Base-by-base conservation (phyloP, 2,329 filamentous ascomycete species). In the Microdochium trichocladiopsis region DNA sequence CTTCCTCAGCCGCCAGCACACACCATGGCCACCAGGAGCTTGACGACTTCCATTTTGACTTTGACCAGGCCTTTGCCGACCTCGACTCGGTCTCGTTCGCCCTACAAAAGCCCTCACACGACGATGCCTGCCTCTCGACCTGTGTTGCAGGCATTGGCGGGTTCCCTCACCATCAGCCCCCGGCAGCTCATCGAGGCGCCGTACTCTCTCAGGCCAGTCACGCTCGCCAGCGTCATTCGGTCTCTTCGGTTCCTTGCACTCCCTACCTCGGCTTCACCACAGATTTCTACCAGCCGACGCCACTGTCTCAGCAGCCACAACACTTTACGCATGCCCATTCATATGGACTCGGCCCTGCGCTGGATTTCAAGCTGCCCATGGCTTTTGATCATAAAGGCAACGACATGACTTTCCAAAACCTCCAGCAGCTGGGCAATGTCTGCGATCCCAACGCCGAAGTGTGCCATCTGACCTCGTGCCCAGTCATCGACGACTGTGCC, bases 401-500 rank as follows among this genome's bases (percentile, higher is more conserved):
- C 41, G 5, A 21, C 21, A 23, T 45, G 41, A 8, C n/a, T 4
- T 45, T 45, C 41, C n/a, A 45, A 12, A 45, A 21, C 12, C 6
- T 45, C 16, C 41, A 45, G 18, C 41, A 45, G 21, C 12, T 45
- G 21, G 41, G 41, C 12, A 21, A 22, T 22, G 18, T 18, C 41
- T 45, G 41, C 12, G 41, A 45, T 23, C 41, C n/a, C 22, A 18
- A 12, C 41, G 41, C 56, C 11, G 58, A 61, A 43, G 43, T 61
- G 12, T 54, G 56, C 5, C n/a, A 48, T 18, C 25, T 50, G 23
- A 33, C 53, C 16, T 53, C 57, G 41, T 31, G 36, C 24, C 45
- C 50, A 2, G 51, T 55, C 18, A 51, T 53, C 43, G 58, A 65
- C 25, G 59, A 63, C 33, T 54, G 55, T 28, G 56, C 51, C 10